Conservation (phyloP, 768 basidiomycete genomes). For the Collybia mongolica region DNA sequence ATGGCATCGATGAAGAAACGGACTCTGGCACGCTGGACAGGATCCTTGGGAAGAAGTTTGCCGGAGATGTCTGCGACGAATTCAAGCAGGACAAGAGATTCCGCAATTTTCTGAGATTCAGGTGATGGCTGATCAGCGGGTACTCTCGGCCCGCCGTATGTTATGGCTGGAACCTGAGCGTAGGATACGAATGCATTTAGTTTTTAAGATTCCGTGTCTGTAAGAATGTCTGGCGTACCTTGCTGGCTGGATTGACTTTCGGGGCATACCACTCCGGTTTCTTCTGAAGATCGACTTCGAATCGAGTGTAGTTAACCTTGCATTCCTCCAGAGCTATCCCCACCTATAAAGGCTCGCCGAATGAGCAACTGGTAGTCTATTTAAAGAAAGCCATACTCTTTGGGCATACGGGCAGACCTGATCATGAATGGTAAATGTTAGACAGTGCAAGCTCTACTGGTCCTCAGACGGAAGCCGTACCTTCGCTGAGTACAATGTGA, state of each 20-base stretch:
- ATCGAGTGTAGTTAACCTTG: constrained; percentile 44
- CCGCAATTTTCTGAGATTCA: constrained; percentile 58
- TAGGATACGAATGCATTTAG: not conserved
- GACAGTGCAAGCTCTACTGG: too few species aligned
- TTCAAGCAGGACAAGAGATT: constrained; percentile 66
- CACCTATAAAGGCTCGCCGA: constrained; percentile 28
- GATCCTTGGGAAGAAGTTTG: constrained; percentile 52
- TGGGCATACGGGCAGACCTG: constrained; percentile 64
- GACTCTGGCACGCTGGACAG: constrained; percentile 53
- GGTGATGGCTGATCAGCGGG: constrained; percentile 56
- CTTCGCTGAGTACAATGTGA: constrained; percentile 49
- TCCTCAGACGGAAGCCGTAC: constrained; percentile 18
- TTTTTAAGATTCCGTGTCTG: too few species aligned
- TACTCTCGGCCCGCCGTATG: constrained; percentile 60
- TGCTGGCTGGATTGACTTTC: constrained; percentile 64
- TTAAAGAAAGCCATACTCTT: constrained; percentile 32
- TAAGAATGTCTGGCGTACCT: constrained; percentile 38
- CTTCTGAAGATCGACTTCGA: constrained; percentile 58
- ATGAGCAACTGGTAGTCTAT: too few species aligned
- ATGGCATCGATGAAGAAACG: constrained; percentile 65
- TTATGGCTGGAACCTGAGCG: constrained; percentile 52
- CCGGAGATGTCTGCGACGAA: constrained; percentile 63
- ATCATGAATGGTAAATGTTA: not conserved
- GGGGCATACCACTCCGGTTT: constrained; percentile 72
- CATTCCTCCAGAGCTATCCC: constrained; percentile 65